Evolutionary conservation across 371 early-diverging fungal genomes (phyloP).

Genomic region (Mortierella sp.): DNA sequence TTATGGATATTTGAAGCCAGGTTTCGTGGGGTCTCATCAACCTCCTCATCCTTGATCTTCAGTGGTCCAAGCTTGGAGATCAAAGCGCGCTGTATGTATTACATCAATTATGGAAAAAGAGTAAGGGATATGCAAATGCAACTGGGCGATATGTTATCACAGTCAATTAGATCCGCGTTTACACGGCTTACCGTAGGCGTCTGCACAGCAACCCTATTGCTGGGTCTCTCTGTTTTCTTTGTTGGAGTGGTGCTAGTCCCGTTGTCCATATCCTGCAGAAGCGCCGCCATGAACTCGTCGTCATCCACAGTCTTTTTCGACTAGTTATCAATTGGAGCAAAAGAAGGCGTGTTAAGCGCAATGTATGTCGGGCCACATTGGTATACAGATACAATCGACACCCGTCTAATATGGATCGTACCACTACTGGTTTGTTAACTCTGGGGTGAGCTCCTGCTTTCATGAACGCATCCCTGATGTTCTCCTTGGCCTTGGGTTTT

Average conservation of each 20-base stretch:
- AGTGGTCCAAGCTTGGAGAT: constrained; percentile 39
- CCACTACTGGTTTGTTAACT: constrained; percentile 11
- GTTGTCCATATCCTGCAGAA: constrained; percentile 26
- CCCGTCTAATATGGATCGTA: neutral
- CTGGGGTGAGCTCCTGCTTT: constrained; percentile 37
- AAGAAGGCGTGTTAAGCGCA: neutral
- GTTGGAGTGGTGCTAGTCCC: constrained; percentile 21
- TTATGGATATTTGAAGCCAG: constrained; percentile 20
- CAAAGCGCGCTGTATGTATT: constrained; percentile 25
- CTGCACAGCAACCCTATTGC: constrained; percentile 17
- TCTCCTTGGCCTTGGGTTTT: constrained; percentile 46
- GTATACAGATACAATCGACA: neutral
- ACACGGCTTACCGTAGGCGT: constrained; percentile 42
- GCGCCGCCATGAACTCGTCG: constrained; percentile 21
- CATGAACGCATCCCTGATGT: constrained; percentile 52
- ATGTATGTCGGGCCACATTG: neutral
- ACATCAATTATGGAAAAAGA: neutral
- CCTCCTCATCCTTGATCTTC: constrained; percentile 45
- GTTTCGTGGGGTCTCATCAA: constrained; percentile 28
- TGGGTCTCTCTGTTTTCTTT: constrained; percentile 20
- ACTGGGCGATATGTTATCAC: too few species aligned
- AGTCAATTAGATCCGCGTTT: neutral
- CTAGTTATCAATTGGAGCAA: constrained; percentile 8
- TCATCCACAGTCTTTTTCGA: constrained; percentile 15
- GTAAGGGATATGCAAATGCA: neutral